Base-by-base conservation (phyloP, 208 protist genomes). In the Crithidia brevicula region DNA sequence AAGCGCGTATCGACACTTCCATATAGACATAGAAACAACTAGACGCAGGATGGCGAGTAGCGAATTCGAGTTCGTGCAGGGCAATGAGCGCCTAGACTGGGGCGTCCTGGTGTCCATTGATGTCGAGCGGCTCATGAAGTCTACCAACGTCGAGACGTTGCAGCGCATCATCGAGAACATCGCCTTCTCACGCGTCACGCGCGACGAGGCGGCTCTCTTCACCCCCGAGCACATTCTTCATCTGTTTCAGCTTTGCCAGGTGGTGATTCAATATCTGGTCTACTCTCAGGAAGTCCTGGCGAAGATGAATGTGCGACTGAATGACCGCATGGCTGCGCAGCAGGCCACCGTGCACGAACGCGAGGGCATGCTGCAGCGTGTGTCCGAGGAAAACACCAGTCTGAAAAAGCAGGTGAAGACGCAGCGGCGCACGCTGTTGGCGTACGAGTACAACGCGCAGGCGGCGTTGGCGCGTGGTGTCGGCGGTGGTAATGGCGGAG, bases 251-350 rank as follows among this genome's bases (percentile, higher is more conserved):
- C 76, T 97, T 13, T 85, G 67, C 25, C 92, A 97, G 76, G 45
- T 97, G 3, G 79, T 97, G 9, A 81, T 95, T 36, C 92, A 97
- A 68, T 97, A 97, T 72, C 51, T 97, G 7, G 88, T 97, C 30
- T 92, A 89, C 73, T 93, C 89, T 20, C 92, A 97, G 70, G 87
- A 94, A 60, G 85, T 83, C 38, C 71, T 96, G 11, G 88, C 87
- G 4, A 90, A 89, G 64, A 86, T 95, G 59, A 97, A 97, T 65
- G 64, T 85, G 13, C 69, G 72, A 43, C 81, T 96, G 9, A 89
- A 83, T 51, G 83, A 93, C 22, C 73, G 77, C 4, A 53, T 89
- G 43, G 59, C 72, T 38, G 88, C 79, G 23, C 56, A 82, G 36
- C 80, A 94, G 63, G 53, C 72, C 3, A 52, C 66, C n/a, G 50